Evolutionary conservation across 208 protist genomes (phyloP), one percentile per base, ranked within the genome.

Genomic region (Perkinsela sp.): DNA sequence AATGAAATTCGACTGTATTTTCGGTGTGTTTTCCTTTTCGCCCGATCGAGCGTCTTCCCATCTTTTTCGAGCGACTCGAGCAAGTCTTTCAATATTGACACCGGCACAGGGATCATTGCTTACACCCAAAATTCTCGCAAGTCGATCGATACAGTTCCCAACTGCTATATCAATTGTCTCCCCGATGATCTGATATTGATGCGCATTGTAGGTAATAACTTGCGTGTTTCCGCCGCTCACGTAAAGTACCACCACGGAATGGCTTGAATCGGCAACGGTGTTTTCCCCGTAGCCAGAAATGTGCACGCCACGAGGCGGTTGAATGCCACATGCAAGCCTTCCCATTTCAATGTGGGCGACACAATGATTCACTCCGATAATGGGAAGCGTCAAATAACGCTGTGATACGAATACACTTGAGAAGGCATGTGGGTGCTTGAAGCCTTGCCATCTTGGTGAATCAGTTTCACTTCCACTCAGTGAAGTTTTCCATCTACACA

Each of bases 261-360:
- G 71, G 1, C 93, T 6, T 6, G 40, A 6, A 6, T 6, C 6
- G 6, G 40, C 40, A 57, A 22, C 22, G 40, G 73, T 32, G 22
- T 65, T 28, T 28, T 13, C 2, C 13, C 13, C 13, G 6, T 29
- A 32, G 22, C 2, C 6, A 57, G 22, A n/a, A 6, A 22, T n/a
- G 40, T 57, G 40, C 40, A 22, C 40, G 40, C 40, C 40, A n/a
- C 40, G 40, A n/a, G 40, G 6, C 13, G 40, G 40, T 22, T 57
- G 40, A 57, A 57, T 82, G n/a, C 79, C 72, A 1, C 94, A 97
- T 6, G 96, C 90, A 1, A 96, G 74, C 32, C 95, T 78, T 15
- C 97, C 97, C 96, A 99, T 99, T 78, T 99, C 97, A 73, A 99
- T 99, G 79, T 99, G 97, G 0, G 90, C 96, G 16, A 99, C 83